These are phyloP conservation scores for Striga asiatica DNA, from an alignment of 257 asterid genomes.

Conservation along the genomic window DNA sequence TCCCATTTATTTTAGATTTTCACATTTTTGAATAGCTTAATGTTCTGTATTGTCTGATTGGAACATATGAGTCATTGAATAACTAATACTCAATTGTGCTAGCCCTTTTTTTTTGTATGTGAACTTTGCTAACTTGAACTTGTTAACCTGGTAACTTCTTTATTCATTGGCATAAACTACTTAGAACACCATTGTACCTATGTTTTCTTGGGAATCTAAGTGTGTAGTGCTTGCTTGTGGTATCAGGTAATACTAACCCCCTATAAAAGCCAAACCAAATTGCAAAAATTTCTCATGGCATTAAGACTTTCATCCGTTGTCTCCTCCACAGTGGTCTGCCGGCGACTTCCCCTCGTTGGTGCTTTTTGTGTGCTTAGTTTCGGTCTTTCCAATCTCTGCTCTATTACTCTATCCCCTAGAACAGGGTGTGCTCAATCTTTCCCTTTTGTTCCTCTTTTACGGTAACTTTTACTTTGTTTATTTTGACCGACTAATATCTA, in stretches of 20 bases:
- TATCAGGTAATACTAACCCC: conserved; percentile 35
- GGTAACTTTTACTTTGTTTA: conserved; percentile 29
- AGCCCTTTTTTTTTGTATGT: background rate
- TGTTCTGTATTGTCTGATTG: background rate
- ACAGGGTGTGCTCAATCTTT: conserved; percentile 42
- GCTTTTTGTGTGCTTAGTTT: conserved; percentile 71
- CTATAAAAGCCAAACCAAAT: conserved; percentile 28
- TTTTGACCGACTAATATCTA: background rate
- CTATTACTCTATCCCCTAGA: conserved; percentile 30
- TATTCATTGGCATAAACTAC: background rate
- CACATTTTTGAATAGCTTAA: background rate
- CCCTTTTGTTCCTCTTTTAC: conserved; percentile 29
- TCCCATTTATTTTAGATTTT: no score
- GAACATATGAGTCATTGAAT: background rate
- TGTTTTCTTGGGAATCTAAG: conserved; percentile 15
- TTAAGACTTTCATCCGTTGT: conserved; percentile 50
- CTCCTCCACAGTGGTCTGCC: conserved; percentile 51
- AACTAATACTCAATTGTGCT: background rate
- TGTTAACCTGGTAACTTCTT: conserved; percentile 1
- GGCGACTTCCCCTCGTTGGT: conserved; percentile 68
- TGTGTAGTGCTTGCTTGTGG: conserved; percentile 27
- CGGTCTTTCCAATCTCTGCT: conserved; percentile 61
- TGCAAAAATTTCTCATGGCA: conserved; percentile 48
- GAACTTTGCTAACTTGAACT: conserved; percentile 4
- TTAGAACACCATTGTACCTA: background rate